phyloP scores from a whole-genome alignment of 129 eudicot species.

The Tanacetum coccineum region DNA sequence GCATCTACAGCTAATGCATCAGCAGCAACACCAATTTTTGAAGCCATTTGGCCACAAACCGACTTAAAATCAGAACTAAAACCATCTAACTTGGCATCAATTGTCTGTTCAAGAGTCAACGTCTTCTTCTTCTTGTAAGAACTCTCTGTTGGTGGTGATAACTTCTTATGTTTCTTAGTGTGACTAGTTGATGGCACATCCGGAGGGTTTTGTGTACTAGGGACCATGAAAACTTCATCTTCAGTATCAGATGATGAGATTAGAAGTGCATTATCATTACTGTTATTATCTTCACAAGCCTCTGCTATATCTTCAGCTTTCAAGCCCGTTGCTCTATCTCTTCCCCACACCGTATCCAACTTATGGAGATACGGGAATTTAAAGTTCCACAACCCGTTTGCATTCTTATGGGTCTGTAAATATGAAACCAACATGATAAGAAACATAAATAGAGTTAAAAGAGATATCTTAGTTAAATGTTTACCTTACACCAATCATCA shows the following conservation, averaged over 20 bases:
- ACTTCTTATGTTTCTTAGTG: not conserved
- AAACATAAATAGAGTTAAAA: not conserved
- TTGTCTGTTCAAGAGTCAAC: not conserved
- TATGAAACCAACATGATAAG: not conserved
- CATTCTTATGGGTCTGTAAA: slow-evolving; percentile 12
- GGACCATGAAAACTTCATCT: not conserved
- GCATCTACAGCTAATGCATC: not conserved
- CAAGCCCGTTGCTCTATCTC: slow-evolving; percentile 5
- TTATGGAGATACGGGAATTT: slow-evolving; percentile 8
- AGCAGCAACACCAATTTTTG: not conserved
- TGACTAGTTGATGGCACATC: not conserved
- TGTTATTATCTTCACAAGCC: not conserved
- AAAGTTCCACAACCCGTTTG: slow-evolving; percentile 11
- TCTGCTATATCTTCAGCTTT: slow-evolving; percentile 5
- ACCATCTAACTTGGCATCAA: slow-evolving; percentile 9
- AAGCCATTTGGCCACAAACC: not conserved
- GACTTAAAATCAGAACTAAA: slow-evolving; percentile 5
- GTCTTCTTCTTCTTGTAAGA: not conserved
- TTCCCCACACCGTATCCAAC: slow-evolving; percentile 15
- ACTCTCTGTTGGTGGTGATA: not conserved
- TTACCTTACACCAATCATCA: slow-evolving; percentile 14
- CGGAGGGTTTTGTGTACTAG: not conserved
- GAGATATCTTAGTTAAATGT: not conserved
- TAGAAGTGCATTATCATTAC: no score
- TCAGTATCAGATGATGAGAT: not conserved